A percentile compares a stretch with the other conserved stretches of the same genome.
Conservation (phyloP, 441 rosid genomes). For the Jatropha multifida region DNA sequence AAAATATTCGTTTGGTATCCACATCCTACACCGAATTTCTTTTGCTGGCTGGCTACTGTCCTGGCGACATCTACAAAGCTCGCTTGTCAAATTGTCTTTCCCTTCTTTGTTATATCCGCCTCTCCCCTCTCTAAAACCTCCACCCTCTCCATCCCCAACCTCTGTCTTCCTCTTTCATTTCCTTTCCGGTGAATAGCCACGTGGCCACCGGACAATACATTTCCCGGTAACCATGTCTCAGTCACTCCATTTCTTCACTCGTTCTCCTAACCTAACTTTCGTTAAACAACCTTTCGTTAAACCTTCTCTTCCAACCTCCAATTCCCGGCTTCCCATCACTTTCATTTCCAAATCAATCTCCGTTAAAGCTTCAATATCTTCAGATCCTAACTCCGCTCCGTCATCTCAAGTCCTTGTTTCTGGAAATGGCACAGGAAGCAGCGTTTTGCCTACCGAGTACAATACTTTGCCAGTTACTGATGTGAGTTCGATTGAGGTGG, state of each 20-base stretch:
- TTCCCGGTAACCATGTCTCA: conserved; percentile 51
- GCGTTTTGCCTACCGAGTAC: conserved; percentile 14
- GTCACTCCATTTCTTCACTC: conserved; percentile 60
- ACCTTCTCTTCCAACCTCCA: conserved; percentile 36
- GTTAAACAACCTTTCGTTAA: conserved; percentile 32
- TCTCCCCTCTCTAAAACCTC: conserved; percentile 9
- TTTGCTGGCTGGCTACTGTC: neutral
- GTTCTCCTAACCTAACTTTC: conserved; percentile 41
- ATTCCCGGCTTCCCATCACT: conserved; percentile 34
- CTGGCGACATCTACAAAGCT: conserved; percentile 39
- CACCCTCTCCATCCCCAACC: conserved; percentile 16
- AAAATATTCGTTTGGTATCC: neutral
- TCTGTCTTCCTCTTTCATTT: conserved; percentile 6
- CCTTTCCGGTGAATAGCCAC: conserved; percentile 14
- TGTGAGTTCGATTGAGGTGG: conserved; percentile 68
- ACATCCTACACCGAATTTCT: neutral
- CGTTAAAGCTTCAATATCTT: conserved; percentile 34
- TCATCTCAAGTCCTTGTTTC: conserved; percentile 48
- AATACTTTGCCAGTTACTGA: conserved; percentile 31
- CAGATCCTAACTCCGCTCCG: conserved; percentile 39
- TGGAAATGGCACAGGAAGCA: conserved; percentile 38
- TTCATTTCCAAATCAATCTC: conserved; percentile 30
- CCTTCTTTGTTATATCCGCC: conserved; percentile 52
- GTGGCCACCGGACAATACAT: neutral
- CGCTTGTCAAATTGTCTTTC: neutral